Conservation (phyloP, 2,329 filamentous ascomycete genomes). For the Sphaceloma murrayae region DNA sequence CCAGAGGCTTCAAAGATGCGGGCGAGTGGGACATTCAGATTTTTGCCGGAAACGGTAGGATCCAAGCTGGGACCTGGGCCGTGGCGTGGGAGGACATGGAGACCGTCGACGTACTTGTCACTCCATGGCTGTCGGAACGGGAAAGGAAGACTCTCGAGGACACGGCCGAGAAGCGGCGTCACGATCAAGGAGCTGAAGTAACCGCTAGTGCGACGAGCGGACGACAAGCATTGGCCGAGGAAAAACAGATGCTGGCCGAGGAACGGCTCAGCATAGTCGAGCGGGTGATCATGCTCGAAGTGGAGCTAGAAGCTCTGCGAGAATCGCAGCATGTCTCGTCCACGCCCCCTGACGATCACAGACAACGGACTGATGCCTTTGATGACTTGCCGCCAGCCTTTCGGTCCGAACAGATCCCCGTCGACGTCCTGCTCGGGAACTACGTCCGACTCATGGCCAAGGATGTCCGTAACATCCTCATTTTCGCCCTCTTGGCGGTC, state of each 20-base stretch:
- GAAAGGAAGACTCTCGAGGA: conserved; percentile 51
- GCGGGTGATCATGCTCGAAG: neutral
- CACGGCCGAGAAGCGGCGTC: conserved; percentile 36
- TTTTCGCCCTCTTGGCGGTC: conserved; percentile 33
- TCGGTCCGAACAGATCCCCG: conserved; percentile 37
- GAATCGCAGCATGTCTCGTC: neutral
- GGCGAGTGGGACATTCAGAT: conserved; percentile 72
- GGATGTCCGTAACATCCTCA: conserved; percentile 45
- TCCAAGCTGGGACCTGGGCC: conserved; percentile 83
- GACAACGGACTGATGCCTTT: neutral
- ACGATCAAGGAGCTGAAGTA: conserved; percentile 28
- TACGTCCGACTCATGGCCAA: conserved; percentile 44
- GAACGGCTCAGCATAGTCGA: neutral
- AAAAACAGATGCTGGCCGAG: neutral
- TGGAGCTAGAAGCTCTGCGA: neutral
- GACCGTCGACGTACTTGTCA: conserved; percentile 87
- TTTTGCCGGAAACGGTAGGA: conserved; percentile 88
- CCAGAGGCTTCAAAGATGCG: conserved; percentile 31
- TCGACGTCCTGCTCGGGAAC: conserved; percentile 44
- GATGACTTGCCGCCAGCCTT: conserved; percentile 27
- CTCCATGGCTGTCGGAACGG: conserved; percentile 56
- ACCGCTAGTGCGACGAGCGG: conserved; percentile 5
- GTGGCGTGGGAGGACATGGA: conserved; percentile 98
- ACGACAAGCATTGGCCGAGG: neutral
- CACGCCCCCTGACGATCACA: neutral